Base-by-base conservation (phyloP, 805 yeast genomes). In the Suhomyces emberorum region DNA sequence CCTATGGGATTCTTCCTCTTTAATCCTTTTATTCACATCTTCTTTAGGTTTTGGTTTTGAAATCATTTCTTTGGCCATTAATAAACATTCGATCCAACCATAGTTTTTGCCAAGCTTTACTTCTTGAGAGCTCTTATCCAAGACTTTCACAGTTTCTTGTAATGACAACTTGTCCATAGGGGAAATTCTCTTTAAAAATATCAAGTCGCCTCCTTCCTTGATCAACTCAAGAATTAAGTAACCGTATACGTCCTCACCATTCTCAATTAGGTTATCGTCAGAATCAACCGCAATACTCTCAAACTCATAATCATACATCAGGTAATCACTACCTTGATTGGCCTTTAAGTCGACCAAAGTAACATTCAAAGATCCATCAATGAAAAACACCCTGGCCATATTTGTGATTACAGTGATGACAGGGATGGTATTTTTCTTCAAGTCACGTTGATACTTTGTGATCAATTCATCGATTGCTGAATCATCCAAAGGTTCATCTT, bases 231-330 rank as follows among this genome's bases (percentile, higher is more conserved):
- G 51, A 9, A 82, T 80, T 30, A 83, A 61, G 48, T 76, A 82
- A 0, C 91, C 93, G 37, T 66, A 72, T 16, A 67, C 66, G 5
- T 67, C 66, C 14, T 59, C 63, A 39, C 78, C 47, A 26, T 42
- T 47, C 8, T 41, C 47, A 11, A 40, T 30, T 5, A 17, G 38
- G 4, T 27, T 56, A 7, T 51, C 54, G 9, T 41, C 47, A 12
- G 52, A 55, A 20, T 49, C 57, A 3, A 42, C 49, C 3, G 53
- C 44, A 11, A 48, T 36, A 15, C 47, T 42, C 28, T 55, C 81
- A 57, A 84, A 83, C 54, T 83, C 91, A 57, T 81, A 83, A 57
- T 83, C 91, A 54, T 83, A 84, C 81, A 84, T 79, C 51, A 85
- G 84, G 37, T 83, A 77, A 45, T 48, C 69, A n/a, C 50, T 51